These are phyloP conservation scores for Dysphania ambrosioides DNA, from an alignment of 148 eudicot genomes.

Conservation along the genomic window DNA sequence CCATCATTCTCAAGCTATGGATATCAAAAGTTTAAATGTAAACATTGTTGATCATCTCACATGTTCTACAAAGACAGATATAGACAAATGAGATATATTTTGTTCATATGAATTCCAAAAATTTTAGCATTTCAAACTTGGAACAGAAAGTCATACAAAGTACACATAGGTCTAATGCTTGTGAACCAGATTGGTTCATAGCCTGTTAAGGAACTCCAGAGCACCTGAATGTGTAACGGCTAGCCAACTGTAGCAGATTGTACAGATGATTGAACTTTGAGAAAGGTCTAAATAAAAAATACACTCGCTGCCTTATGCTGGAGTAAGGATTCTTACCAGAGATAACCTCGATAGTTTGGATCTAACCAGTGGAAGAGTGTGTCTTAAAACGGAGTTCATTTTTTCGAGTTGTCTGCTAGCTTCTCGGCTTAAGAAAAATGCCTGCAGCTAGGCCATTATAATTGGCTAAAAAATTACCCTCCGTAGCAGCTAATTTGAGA, in stretches of 20 bases:
- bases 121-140: no score
- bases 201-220: not conserved
- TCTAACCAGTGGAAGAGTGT: slow-evolving; percentile 1
- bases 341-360: slow-evolving; percentile 8
- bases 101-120: not conserved
- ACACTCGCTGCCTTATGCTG: not conserved
- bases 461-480: no score
- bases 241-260: not conserved
- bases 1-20: not conserved
- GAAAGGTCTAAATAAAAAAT: not conserved
- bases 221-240: no score
- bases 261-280: not conserved
- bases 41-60: not conserved
- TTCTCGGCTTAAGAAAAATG: not conserved
- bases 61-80: no score
- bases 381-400: slow-evolving; percentile 18
- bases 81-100: not conserved
- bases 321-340: slow-evolving; percentile 15
- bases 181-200: not conserved
- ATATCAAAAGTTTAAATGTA: not conserved
- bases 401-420: not conserved
- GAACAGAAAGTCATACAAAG: not conserved
- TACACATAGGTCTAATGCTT: no score
- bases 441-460: not conserved
- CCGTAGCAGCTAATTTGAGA: not conserved